Percentiles rank a stretch among this genome's conserved stretches.
Evolutionary conservation across 2,329 filamentous ascomycete genomes (phyloP).

Genomic region (Aspergillus spinulosporus): DNA sequence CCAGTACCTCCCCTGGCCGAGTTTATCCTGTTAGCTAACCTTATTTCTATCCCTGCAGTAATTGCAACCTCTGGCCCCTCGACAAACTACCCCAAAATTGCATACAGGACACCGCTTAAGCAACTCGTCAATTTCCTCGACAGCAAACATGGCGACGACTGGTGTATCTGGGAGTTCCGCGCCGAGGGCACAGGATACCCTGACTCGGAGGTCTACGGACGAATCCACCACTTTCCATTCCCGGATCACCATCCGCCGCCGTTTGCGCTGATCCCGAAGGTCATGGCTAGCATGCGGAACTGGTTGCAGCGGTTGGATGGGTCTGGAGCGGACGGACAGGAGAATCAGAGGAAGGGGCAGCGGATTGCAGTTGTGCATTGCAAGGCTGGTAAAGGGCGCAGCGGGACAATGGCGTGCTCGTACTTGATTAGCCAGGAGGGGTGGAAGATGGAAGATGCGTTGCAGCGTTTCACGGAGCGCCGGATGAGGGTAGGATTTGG

Average conservation of each 20-base stretch:
- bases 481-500: constrained; percentile 90
- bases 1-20: neutral
- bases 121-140: constrained; percentile 86
- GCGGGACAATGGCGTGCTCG: constrained; percentile 81
- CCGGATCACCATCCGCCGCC: constrained; percentile 97
- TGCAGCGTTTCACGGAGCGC: constrained; percentile 71
- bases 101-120: constrained; percentile 91
- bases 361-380: constrained; percentile 91
- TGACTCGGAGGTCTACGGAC: constrained; percentile 79
- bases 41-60: constrained; percentile 40
- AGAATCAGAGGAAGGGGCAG: constrained; percentile 31
- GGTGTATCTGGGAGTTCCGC: constrained; percentile 97
- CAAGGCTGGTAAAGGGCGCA: constrained; percentile 93
- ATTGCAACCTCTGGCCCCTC: constrained; percentile 81
- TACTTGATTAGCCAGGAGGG: constrained; percentile 88
- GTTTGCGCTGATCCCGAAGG: constrained; percentile 81
- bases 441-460: constrained; percentile 64
- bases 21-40: neutral
- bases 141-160: constrained; percentile 75
- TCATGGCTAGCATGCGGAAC: constrained; percentile 88
- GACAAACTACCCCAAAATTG: constrained; percentile 82
- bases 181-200: constrained; percentile 96
- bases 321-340: constrained; percentile 14
- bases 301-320: constrained; percentile 62
- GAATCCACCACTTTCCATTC: constrained; percentile 90